Base-by-base conservation (phyloP, 1,284 basidiomycete genomes). In the Prillingera fragicola region DNA sequence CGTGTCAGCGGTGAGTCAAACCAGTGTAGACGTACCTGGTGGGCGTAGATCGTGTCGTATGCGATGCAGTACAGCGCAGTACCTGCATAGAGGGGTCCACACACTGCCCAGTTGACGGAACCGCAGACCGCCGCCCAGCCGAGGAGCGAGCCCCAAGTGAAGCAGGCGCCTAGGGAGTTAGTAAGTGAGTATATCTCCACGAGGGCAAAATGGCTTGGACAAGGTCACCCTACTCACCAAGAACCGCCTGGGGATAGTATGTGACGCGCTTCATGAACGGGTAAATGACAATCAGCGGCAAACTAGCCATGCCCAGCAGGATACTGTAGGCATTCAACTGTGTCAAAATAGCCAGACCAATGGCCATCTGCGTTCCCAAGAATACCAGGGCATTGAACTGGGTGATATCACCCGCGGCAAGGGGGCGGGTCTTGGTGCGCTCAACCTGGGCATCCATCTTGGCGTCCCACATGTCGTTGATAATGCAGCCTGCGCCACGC, bases 381-480 rank as follows among this genome's bases (percentile, higher is more conserved):
- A 97, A 97, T 0, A 75, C 77, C 17, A 88, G 69, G 0, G 94
- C 94, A 57, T 89, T 83, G 14, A 75, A 74, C 14, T 78, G 78
- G 1, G 82, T 84, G 33, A 98, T 77, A 48, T 87, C 86, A 0
- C 90, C 90, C 31, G 79, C 76, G 4, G 95, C 91, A 23, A 99
- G 68, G 0, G 84, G 84, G 26, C 84, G 70, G 4, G 72, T 67
- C 55, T 78, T 80, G 5, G 84, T 87, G 39, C 84, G 52, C 78
- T 82, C 88, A 38, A 98, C 95, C 44, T 84, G 81, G 61, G 81
- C 83, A 74, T 99, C 95, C 46, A 96, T 79, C 57, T 87, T 80
- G 53, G 78, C 77, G 67, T 99, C 95, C 92, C 95, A 98, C 82
- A 99, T 85, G 66, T 99, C 95, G 66, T 98, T 98, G 62, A 98